Conservation (phyloP, 805 yeast species). For the Peterozyma toletana region DNA sequence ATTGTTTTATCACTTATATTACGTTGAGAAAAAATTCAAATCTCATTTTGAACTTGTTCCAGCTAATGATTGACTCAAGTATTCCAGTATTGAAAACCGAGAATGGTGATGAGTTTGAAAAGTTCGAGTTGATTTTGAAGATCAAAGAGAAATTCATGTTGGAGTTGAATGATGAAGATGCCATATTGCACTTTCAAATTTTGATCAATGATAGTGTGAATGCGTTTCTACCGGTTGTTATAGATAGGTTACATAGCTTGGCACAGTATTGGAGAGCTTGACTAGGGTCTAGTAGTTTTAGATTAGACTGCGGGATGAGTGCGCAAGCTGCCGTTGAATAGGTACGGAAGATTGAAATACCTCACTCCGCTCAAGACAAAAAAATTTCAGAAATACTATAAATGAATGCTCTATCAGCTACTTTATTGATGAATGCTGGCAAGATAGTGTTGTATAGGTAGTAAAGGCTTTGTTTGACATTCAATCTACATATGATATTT, state of each 20-base stretch:
- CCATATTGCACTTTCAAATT: conserved; percentile 89
- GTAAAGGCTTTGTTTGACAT: too few relatives aligned
- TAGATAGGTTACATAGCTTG: conserved; percentile 87
- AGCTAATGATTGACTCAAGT: conserved; percentile 87
- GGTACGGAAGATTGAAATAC: too few relatives aligned
- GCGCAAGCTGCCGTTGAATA: too few relatives aligned
- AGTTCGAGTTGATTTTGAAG: conserved; percentile 79
- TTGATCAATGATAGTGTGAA: conserved; percentile 90
- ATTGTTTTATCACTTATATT: conserved; percentile 91
- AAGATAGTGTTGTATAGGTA: too few relatives aligned
- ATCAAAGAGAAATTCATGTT: conserved; percentile 92
- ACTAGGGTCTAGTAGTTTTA: neutral
- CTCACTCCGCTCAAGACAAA: too few relatives aligned
- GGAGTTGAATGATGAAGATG: conserved; percentile 93
- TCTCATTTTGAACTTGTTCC: conserved; percentile 82
- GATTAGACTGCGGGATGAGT: too few relatives aligned
- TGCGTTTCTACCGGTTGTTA: conserved; percentile 90
- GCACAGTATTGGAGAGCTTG: conserved; percentile 98
- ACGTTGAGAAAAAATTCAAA: conserved; percentile 86
- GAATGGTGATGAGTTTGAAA: conserved; percentile 46
- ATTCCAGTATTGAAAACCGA: conserved; percentile 73
- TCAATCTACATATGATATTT: too few relatives aligned
- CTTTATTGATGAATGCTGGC: too few relatives aligned
- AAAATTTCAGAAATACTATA: too few relatives aligned
- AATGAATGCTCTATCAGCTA: too few relatives aligned